A percentile compares a stretch with the other conserved stretches of the same genome.
Evolutionary conservation across 352 stramenopile species (phyloP).

Genomic region (Phytopythium boreale): DNA sequence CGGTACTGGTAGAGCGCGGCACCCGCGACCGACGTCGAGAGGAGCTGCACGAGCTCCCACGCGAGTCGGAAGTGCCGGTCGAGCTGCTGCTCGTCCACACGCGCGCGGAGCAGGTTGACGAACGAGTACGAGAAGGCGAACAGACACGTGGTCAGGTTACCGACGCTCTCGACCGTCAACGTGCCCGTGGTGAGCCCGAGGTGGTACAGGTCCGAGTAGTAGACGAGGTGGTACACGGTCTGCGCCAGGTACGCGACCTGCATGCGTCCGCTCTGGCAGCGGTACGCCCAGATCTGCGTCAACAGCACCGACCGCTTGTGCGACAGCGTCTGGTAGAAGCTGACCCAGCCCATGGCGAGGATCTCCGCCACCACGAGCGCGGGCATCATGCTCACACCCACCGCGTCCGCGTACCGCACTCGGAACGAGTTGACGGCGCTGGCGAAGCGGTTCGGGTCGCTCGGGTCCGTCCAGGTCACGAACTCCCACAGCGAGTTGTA

Average conservation of each 20-base stretch:
- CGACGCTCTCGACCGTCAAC: neutral
- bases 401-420: slow-evolving; percentile 15
- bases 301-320: slow-evolving; percentile 15
- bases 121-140: neutral
- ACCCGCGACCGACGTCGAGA: neutral
- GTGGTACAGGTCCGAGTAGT: slow-evolving; percentile 21
- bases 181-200: slow-evolving; percentile 15
- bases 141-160: neutral
- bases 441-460: slow-evolving; percentile 5
- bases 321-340: neutral
- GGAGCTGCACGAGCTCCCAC: slow-evolving; percentile 10
- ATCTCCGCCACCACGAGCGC: neutral
- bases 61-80: slow-evolving; percentile 8
- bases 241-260: slow-evolving; percentile 19
- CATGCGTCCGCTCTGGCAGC: slow-evolving; percentile 20
- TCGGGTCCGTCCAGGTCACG: slow-evolving; percentile 5
- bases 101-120: neutral
- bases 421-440: slow-evolving; percentile 20
- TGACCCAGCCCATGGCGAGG: neutral
- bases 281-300: slow-evolving; percentile 27
- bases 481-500: slow-evolving; percentile 28
- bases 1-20: neutral
- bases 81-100: slow-evolving; percentile 8
- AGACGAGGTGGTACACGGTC: slow-evolving; percentile 19
- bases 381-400: slow-evolving; percentile 7